These are phyloP conservation scores for Alternaria viburni DNA, from an alignment of 2,329 filamentous ascomycete genomes.

Conservation along the genomic window DNA sequence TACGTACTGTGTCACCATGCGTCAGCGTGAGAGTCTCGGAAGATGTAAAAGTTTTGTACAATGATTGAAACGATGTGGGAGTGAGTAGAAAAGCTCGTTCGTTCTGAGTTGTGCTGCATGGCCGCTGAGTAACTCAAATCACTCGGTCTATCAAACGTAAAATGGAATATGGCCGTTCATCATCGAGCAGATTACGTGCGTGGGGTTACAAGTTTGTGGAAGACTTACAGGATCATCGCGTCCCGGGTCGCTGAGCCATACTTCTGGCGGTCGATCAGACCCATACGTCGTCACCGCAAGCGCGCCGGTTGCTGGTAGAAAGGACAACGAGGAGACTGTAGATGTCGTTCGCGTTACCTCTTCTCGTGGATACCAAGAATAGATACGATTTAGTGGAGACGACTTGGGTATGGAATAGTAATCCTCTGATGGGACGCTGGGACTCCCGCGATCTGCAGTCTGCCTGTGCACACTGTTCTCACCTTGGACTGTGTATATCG, in stretches of 20 bases:
- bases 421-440: not conserved
- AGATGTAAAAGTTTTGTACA: not conserved
- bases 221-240: conserved; percentile 25
- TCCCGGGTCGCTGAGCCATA: conserved; percentile 36
- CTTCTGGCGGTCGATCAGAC: conserved; percentile 32
- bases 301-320: conserved; percentile 34
- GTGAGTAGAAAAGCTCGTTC: not conserved
- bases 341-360: conserved; percentile 33
- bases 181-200: not conserved
- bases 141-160: not conserved
- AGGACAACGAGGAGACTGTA: conserved; percentile 38
- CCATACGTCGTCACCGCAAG: conserved; percentile 41
- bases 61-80: not conserved
- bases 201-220: not conserved
- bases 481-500: conserved; percentile 32
- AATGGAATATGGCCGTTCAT: not conserved
- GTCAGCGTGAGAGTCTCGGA: not conserved
- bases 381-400: conserved; percentile 19
- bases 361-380: conserved; percentile 25
- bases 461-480: conserved; percentile 31
- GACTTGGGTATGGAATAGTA: not conserved
- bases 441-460: conserved; percentile 6
- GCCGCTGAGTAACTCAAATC: not conserved
- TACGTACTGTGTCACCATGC: conserved; percentile 14
- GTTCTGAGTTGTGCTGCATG: not conserved